A percentile compares a stretch with the other conserved stretches of the same genome.
Conservation (phyloP, 768 basidiomycete genomes). For the Pleurotus tuoliensis region DNA sequence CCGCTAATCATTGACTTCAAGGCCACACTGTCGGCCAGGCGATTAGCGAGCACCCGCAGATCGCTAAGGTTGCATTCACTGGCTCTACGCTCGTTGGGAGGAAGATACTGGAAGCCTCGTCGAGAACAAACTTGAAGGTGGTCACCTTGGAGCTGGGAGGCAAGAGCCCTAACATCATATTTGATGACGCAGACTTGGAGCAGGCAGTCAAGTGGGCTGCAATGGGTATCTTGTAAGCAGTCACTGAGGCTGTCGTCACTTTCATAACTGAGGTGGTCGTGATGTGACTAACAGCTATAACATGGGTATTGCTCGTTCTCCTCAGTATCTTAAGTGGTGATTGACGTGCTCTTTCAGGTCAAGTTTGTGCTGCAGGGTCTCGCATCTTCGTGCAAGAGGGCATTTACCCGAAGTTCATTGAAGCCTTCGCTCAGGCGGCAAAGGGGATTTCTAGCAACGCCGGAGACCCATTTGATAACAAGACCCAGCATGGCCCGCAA, state of each 20-base stretch:
- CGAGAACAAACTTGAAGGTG: slow-evolving; percentile 70
- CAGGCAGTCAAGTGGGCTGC: slow-evolving; percentile 65
- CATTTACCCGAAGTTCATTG: slow-evolving; percentile 77
- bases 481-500: slow-evolving; percentile 65
- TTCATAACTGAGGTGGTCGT: no score
- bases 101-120: slow-evolving; percentile 66
- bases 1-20: slow-evolving; percentile 1
- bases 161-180: slow-evolving; percentile 61
- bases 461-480: slow-evolving; percentile 60
- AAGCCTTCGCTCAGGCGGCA: slow-evolving; percentile 47
- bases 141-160: slow-evolving; percentile 75
- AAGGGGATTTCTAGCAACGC: slow-evolving; percentile 43
- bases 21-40: slow-evolving; percentile 59
- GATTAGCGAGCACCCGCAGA: slow-evolving; percentile 57
- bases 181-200: slow-evolving; percentile 60
- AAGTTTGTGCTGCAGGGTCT: slow-evolving; percentile 77
- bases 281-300: slow-evolving; percentile 16
- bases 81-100: slow-evolving; percentile 72
- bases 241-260: not conserved
- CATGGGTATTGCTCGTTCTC: slow-evolving; percentile 18
- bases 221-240: slow-evolving; percentile 59
- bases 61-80: slow-evolving; percentile 77
- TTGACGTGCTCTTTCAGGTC: slow-evolving; percentile 60
- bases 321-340: not conserved
- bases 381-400: slow-evolving; percentile 77